phyloP scores from a whole-genome alignment of 1,139 yeast species.

The Protomyces gravidus region DNA sequence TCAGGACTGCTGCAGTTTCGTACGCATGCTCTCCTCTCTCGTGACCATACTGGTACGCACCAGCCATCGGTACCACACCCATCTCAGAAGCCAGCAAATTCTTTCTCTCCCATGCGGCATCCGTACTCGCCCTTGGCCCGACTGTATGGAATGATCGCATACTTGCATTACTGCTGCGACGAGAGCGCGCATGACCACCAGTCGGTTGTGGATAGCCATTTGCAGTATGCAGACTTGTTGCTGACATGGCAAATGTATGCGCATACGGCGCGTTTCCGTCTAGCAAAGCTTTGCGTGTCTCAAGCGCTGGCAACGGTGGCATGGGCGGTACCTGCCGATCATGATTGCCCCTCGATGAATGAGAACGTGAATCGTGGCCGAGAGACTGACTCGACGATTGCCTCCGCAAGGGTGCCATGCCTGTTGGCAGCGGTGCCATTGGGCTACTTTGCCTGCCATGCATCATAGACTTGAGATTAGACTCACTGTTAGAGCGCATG shows the following conservation, averaged over 20 bases:
- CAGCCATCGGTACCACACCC: background rate
- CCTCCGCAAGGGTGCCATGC: slow-evolving; percentile 6
- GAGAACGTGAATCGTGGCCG: background rate
- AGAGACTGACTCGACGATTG: slow-evolving; percentile 15
- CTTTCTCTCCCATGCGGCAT: background rate
- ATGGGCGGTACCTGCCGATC: slow-evolving; percentile 11
- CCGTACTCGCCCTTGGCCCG: background rate
- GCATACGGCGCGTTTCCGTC: slow-evolving; percentile 21
- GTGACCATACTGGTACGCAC: background rate
- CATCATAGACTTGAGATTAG: background rate
- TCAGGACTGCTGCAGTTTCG: background rate
- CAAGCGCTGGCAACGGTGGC: slow-evolving; percentile 11
- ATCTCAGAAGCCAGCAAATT: background rate
- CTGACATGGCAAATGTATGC: slow-evolving; percentile 7
- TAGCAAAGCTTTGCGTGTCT: slow-evolving; percentile 11
- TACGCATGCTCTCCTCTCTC: background rate
- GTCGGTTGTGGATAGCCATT: too few relatives aligned
- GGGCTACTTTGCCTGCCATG: slow-evolving; percentile 2
- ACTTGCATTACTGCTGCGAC: background rate
- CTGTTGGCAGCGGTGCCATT: slow-evolving; percentile 12
- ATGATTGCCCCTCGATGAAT: slow-evolving; percentile 2
- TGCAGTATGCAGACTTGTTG: background rate
- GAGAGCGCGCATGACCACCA: background rate
- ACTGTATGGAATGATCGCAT: background rate
- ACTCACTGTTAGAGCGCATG: slow-evolving; percentile 24